Conservation (phyloP, 331 rosid genomes). For the Ulmus americana region DNA sequence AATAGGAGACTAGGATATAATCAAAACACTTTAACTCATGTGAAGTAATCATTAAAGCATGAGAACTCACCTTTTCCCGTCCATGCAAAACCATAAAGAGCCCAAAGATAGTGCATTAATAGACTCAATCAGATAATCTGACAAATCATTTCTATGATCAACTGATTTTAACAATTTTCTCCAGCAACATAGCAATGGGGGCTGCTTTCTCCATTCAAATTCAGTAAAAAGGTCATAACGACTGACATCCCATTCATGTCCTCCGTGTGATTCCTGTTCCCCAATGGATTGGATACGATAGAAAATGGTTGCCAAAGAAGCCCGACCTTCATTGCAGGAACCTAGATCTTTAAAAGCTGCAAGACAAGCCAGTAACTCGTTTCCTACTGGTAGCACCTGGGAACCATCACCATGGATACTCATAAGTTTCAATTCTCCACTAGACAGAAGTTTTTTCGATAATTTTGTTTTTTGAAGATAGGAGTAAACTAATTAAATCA, state of each 20-base stretch:
- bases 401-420: slow-evolving; percentile 31
- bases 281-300: slow-evolving; percentile 29
- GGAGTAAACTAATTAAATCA: neutral
- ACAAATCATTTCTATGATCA: slow-evolving; percentile 47
- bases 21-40: neutral
- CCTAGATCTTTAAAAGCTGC: slow-evolving; percentile 66
- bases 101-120: slow-evolving; percentile 57
- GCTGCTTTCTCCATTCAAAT: slow-evolving; percentile 57
- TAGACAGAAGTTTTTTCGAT: too few species aligned
- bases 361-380: slow-evolving; percentile 79
- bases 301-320: slow-evolving; percentile 47
- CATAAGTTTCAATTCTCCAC: slow-evolving; percentile 6
- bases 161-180: slow-evolving; percentile 58
- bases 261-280: slow-evolving; percentile 39
- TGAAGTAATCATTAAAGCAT: slow-evolving; percentile 11
- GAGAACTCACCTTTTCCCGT: slow-evolving; percentile 57
- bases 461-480: neutral
- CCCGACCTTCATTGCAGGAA: slow-evolving; percentile 59
- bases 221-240: slow-evolving; percentile 34
- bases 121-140: slow-evolving; percentile 51
- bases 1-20: neutral
- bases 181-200: slow-evolving; percentile 76
- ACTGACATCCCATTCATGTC: slow-evolving; percentile 37
- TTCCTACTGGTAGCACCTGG: slow-evolving; percentile 85
- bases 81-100: slow-evolving; percentile 61